Evolutionary conservation across 1,284 basidiomycete species (phyloP), one percentile per base, ranked within the genome.

Genomic region (Malassezia psittaci): DNA sequence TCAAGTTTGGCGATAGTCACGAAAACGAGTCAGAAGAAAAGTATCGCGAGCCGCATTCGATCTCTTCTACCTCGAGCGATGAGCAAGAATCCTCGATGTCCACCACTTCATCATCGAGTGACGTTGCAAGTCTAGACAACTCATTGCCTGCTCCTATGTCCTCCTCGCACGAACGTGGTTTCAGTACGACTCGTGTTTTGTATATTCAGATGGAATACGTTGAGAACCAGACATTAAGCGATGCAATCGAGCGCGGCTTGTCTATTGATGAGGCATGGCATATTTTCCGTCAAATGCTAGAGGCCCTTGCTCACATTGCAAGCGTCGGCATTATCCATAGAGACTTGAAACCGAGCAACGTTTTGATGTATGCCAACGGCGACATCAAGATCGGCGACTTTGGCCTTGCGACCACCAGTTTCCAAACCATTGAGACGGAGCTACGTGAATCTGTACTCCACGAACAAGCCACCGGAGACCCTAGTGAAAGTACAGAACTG

Each of bases 361-460:
- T 74, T 3, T 57, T 74, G 40, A 68, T 74, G 62, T 67, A 65
- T 16, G 60, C 60, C 36, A 62, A 88, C 55, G 88, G 88, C 5
- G 88, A 94, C 64, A 87, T 79, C 85, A 94, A 87, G 81, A 86
- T 96, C 46, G 91, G 90, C 21, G 91, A 96, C 76, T 96, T 96
- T 71, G 91, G 91, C 35, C 79, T 96, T 15, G 88, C 75, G 1
- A 75, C 58, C 16, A 74, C 71, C n/a, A 67, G 62, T 13, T 43
- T 63, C 1, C 71, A 73, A 43, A 61, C 64, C 10, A 56, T 63
- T n/a, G 65, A 68, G 12, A 62, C 60, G 15, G 64, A 63, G 15
- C 79, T 47, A 72, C 76, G 45, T 68, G 78, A 40, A 81, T 85
- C 59, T 76, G 79, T 52, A 13, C n/a, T 6, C 86, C 88, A 46